Base-by-base conservation (phyloP, 495 filamentous ascomycete genomes). In the Cercophora sp. region DNA sequence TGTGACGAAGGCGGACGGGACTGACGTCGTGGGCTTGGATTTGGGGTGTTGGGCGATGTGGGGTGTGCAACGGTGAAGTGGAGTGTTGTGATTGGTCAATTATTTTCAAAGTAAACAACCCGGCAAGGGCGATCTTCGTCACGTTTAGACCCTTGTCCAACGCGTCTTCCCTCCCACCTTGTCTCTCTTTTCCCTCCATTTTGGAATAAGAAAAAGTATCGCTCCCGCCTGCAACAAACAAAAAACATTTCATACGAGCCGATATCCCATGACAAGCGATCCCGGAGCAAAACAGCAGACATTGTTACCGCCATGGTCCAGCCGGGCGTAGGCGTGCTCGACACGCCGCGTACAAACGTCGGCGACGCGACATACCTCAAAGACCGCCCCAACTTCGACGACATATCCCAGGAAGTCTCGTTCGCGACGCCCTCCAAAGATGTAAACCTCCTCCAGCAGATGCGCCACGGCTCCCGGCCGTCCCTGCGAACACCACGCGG, bases 401-500 rank as follows among this genome's bases (percentile, higher is more conserved):
- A 91, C 62, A 80, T 87, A 32, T 91, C 88, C 27, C 83, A 86
- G 29, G 88, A 90, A 61, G 79, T 87, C 32, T 93, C 91, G 3
- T 94, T 96, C 53, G 80, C 85, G 40, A 92, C 89, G 1, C 93
- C 93, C 4, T 82, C 82, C 8, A 91, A 91, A 64, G 85, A 87
- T 58, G 84, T 79, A 59, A 81, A 91, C 60, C 68, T 89, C 49
- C 67, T 89, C 16, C 80, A 84, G 58, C 82, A 82, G 49, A 69
- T 91, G 44, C 80, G 80, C 56, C 77, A 84, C 62, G 83, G 79
- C 51, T 73, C 76, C 57, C 79, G 78, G 51, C 73, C 65, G 51
- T 87, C 67, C 62, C 72, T 87, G 65, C 78, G 78, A 64, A 92
- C 90, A 32, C 89, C 88, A 34, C 83, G 85, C 53, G 71, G 65